These are phyloP conservation scores for Komagataea norvegica DNA, from an alignment of 1,139 yeast species.

Conservation along the genomic window DNA sequence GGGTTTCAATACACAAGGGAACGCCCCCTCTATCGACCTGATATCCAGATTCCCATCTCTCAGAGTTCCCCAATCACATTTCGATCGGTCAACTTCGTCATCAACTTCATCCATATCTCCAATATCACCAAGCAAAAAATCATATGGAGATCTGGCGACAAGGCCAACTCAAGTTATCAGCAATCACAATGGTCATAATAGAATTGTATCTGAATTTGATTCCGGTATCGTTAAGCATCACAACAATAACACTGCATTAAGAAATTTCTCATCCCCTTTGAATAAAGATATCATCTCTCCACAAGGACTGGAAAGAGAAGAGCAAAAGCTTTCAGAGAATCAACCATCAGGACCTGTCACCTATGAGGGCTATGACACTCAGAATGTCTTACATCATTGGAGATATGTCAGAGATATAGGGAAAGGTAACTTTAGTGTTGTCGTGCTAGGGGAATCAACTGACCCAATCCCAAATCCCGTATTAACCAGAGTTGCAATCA, in stretches of 20 bases:
- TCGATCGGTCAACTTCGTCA: too few species aligned
- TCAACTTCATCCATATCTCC: too few species aligned
- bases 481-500: slow-evolving; percentile 32
- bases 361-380: slow-evolving; percentile 27
- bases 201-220: slow-evolving; percentile 18
- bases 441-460: slow-evolving; percentile 39
- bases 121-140: slow-evolving; percentile 13
- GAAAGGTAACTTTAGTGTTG: slow-evolving; percentile 56
- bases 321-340: background rate
- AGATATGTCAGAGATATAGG: slow-evolving; percentile 40
- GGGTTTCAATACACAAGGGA: slow-evolving; percentile 3
- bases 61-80: slow-evolving; percentile 4
- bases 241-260: background rate
- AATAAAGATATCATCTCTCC: background rate
- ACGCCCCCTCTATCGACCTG: slow-evolving; percentile 4
- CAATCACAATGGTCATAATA: background rate
- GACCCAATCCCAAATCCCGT: slow-evolving; percentile 7
- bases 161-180: slow-evolving; percentile 14
- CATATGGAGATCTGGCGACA: slow-evolving; percentile 20
- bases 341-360: slow-evolving; percentile 4
- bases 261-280: slow-evolving; percentile 25
- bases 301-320: slow-evolving; percentile 2
- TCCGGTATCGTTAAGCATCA: background rate
- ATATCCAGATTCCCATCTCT: slow-evolving; percentile 3
- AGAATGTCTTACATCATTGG: slow-evolving; percentile 26